Evolutionary conservation across 768 basidiomycete species (phyloP), one percentile per base, ranked within the genome.

Genomic region (Mycena chlorophos): DNA sequence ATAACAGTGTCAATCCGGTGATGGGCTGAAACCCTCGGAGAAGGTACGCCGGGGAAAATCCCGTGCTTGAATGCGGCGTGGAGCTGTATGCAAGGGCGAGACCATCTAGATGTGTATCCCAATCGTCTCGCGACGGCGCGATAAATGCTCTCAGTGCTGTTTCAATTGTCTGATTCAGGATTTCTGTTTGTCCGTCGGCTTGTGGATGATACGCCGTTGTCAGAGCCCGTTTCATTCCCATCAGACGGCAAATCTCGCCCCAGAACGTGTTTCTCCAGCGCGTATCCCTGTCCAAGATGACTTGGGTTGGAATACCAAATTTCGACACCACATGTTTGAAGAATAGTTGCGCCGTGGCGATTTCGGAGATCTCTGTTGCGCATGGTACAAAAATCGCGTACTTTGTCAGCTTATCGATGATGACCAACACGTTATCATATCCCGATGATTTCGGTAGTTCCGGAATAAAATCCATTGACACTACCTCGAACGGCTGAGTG

Each of bases 381-480:
- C 62, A 55, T 3, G 77, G 75, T 19, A 78, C 69, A 61, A 80
- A 77, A 16, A 73, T 67, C 0, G 61, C 72, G 59, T 68, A 69
- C 54, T 81, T 81, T 8, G 73, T 73, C 1, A 70, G 54, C 52
- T 67, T 64, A 48, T 71, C 69, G 13, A 78, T 71, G 1, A 79
- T 64, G 0, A 75, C 72, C 13, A 72, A 58, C 0, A 73, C 57
- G 26, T 58, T 64, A 48, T 70, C 57, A 56, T 51, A 73, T 1
- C 67, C 72, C 2, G 66, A 42, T 10, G 69, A 70, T 0, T 38
- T 8, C 0, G 75, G 75, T 3, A 78, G 63, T 10, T 71, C 67
- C 1, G 67, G 64, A 1, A 78, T 71, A 23, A 73, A 71, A 48
- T 75, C 74, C 69, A 75, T 72, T 0, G 60, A 54, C 3, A 75